phyloP scores from a whole-genome alignment of 164 flowering plant genomes.

The Annona squamosa region DNA sequence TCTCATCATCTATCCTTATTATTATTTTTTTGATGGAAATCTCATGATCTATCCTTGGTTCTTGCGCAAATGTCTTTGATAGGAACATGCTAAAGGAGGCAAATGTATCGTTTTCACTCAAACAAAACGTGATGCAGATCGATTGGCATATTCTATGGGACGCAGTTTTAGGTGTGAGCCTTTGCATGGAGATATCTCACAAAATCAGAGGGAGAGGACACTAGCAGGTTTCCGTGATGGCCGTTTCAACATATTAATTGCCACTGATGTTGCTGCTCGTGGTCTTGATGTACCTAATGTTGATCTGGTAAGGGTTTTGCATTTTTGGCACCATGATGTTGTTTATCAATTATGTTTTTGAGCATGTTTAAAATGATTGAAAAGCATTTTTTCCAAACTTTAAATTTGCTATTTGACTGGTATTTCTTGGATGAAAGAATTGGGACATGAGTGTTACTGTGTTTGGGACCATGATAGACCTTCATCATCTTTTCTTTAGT shows the following conservation, averaged over 20 bases:
- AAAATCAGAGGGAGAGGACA: slow-evolving; percentile 68
- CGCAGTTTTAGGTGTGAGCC: slow-evolving; percentile 60
- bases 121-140: slow-evolving; percentile 94
- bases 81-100: slow-evolving; percentile 96
- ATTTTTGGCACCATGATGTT: not conserved
- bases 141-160: slow-evolving; percentile 57
- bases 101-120: slow-evolving; percentile 87
- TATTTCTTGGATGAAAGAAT: no score
- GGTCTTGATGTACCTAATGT: slow-evolving; percentile 90
- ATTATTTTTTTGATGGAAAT: not conserved
- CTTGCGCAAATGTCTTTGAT: slow-evolving; percentile 5
- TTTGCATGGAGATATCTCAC: slow-evolving; percentile 86
- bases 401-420: no score
- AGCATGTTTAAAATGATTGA: no score
- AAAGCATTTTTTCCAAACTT: no score
- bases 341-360: no score
- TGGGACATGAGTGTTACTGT: no score
- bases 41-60: not conserved
- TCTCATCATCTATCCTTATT: not conserved
- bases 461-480: no score
- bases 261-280: slow-evolving; percentile 87
- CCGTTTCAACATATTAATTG: slow-evolving; percentile 56
- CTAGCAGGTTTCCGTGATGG: slow-evolving; percentile 70
- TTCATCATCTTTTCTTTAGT: no score
- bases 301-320: slow-evolving; percentile 56